Evolutionary conservation across 1,139 yeast species (phyloP).

Genomic region (Ogataea hybrid): DNA sequence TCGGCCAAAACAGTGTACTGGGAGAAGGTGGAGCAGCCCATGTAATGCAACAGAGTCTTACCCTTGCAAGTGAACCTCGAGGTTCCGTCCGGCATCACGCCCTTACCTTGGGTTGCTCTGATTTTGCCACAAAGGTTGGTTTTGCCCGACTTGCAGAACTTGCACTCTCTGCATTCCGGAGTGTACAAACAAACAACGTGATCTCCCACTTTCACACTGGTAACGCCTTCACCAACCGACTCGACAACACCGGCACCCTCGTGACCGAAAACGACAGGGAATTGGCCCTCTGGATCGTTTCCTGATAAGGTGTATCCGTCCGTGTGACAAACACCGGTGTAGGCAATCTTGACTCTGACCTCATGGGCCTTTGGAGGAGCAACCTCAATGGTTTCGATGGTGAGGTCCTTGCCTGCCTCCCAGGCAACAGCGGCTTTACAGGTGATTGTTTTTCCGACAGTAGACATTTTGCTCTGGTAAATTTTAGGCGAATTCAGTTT

Average conservation of each 20-base stretch:
- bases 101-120: slow-evolving; percentile 89
- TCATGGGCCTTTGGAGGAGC: slow-evolving; percentile 96
- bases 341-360: slow-evolving; percentile 82
- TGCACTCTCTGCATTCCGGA: slow-evolving; percentile 94
- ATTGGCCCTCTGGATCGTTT: slow-evolving; percentile 93
- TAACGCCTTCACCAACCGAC: slow-evolving; percentile 89
- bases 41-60: slow-evolving; percentile 79
- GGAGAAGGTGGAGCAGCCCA: slow-evolving; percentile 97
- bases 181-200: slow-evolving; percentile 91
- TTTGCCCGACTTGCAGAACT: slow-evolving; percentile 92
- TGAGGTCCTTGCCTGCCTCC: slow-evolving; percentile 86
- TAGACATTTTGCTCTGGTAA: slow-evolving; percentile 24
- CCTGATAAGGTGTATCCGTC: slow-evolving; percentile 97
- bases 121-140: slow-evolving; percentile 92
- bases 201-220: slow-evolving; percentile 84
- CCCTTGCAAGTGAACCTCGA: slow-evolving; percentile 84
- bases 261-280: slow-evolving; percentile 91
- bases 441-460: slow-evolving; percentile 53
- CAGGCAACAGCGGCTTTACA: slow-evolving; percentile 98
- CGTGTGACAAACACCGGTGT: slow-evolving; percentile 98
- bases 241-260: slow-evolving; percentile 98
- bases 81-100: slow-evolving; percentile 96
- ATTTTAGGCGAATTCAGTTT: not conserved
- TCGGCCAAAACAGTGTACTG: slow-evolving; percentile 98
- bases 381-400: slow-evolving; percentile 85